These are phyloP conservation scores for Verticillium longisporum DNA, from an alignment of 2,329 filamentous ascomycete species.

Conservation along the genomic window DNA sequence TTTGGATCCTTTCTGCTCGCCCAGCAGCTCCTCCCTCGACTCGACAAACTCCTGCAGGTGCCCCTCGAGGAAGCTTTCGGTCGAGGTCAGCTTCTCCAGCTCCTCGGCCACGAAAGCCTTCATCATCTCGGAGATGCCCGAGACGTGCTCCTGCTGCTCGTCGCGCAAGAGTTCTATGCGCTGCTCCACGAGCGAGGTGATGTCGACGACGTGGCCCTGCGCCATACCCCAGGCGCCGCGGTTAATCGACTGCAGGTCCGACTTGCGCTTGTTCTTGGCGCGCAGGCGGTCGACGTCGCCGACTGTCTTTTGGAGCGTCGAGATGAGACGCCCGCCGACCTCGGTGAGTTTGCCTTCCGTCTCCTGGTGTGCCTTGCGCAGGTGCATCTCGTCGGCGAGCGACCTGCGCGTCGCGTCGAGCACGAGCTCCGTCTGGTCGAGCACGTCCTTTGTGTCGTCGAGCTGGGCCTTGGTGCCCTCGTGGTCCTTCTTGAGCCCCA, in stretches of 20 bases:
- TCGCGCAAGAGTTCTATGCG: slow-evolving; percentile 66
- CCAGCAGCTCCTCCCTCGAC: slow-evolving; percentile 61
- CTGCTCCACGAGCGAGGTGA: slow-evolving; percentile 70
- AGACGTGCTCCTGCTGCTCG: slow-evolving; percentile 66
- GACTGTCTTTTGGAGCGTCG: slow-evolving; percentile 71
- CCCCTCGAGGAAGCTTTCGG: slow-evolving; percentile 63
- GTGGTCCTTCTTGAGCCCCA: slow-evolving; percentile 82
- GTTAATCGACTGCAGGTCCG: slow-evolving; percentile 76
- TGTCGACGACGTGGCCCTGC: slow-evolving; percentile 66
- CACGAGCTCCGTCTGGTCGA: slow-evolving; percentile 84
- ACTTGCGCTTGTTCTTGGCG: slow-evolving; percentile 80
- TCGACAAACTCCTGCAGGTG: slow-evolving; percentile 62
- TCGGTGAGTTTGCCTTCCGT: slow-evolving; percentile 73
- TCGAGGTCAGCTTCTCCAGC: slow-evolving; percentile 61
- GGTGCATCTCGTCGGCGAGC: slow-evolving; percentile 69
- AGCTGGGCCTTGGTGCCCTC: slow-evolving; percentile 67
- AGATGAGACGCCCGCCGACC: slow-evolving; percentile 70
- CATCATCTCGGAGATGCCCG: slow-evolving; percentile 64
- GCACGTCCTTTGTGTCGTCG: slow-evolving; percentile 70
- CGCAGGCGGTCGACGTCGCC: slow-evolving; percentile 74
- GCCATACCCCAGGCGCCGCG: slow-evolving; percentile 71
- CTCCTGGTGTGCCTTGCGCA: slow-evolving; percentile 77
- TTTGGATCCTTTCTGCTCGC: slow-evolving; percentile 62
- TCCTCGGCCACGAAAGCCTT: slow-evolving; percentile 70
- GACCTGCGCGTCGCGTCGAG: slow-evolving; percentile 68